Conservation (phyloP, 148 eudicot genomes). For the Cornus suecica region DNA sequence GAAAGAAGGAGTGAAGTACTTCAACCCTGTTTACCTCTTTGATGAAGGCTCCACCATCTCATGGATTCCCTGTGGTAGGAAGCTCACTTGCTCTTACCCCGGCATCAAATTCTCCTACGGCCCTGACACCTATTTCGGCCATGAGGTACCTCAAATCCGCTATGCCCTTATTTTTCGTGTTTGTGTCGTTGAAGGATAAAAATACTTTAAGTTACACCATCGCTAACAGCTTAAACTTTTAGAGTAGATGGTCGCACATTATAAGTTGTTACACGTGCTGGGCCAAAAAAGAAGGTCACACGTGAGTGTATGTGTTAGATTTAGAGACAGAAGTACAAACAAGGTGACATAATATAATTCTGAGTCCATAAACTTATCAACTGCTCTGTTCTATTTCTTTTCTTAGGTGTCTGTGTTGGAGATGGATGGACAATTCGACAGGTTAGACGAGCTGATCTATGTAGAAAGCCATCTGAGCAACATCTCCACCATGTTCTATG, state of each 20-base stretch:
- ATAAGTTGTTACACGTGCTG: too few relatives aligned
- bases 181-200: too few relatives aligned
- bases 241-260: too few relatives aligned
- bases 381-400: neutral
- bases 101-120: slow-evolving; percentile 93
- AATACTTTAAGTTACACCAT: too few relatives aligned
- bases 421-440: slow-evolving; percentile 99
- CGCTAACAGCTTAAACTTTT: too few relatives aligned
- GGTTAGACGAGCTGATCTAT: slow-evolving; percentile 94
- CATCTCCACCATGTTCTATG: slow-evolving; percentile 90
- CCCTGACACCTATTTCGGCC: slow-evolving; percentile 76
- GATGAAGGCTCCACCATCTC: slow-evolving; percentile 93
- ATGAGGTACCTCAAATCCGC: slow-evolving; percentile 48
- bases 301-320: too few relatives aligned
- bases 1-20: slow-evolving; percentile 85
- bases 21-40: slow-evolving; percentile 92
- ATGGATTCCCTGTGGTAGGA: slow-evolving; percentile 98
- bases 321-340: too few relatives aligned
- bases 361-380: neutral
- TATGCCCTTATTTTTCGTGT: too few relatives aligned
- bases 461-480: slow-evolving; percentile 97
- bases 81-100: slow-evolving; percentile 95
- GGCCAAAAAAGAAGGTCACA: too few relatives aligned
- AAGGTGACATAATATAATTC: too few relatives aligned
- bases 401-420: slow-evolving; percentile 85